phyloP scores from a whole-genome alignment of 768 basidiomycete genomes.

The Collybia nuda region DNA sequence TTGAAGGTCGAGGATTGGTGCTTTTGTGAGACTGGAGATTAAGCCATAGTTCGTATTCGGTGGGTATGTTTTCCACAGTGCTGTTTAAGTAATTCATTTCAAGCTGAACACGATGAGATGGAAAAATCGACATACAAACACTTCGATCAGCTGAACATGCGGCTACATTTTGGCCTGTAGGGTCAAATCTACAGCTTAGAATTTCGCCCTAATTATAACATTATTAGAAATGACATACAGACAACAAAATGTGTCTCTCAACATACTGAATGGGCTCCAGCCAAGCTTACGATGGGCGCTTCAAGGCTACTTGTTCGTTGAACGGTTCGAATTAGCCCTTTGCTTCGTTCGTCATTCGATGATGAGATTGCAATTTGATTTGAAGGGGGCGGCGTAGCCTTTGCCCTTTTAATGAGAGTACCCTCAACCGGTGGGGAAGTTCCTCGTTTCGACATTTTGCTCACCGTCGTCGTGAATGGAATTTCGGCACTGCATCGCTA shows the following conservation, averaged over 20 bases:
- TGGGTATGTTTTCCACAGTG: conserved; percentile 88
- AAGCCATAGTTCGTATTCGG: conserved; percentile 94
- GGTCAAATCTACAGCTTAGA: conserved; percentile 89
- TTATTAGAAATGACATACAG: neutral
- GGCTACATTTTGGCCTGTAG: conserved; percentile 91
- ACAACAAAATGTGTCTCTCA: neutral
- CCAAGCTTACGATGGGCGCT: conserved; percentile 90
- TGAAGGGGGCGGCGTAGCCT: conserved; percentile 42
- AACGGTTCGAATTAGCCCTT: conserved; percentile 80
- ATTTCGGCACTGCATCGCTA: neutral
- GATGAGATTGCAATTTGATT: conserved; percentile 81
- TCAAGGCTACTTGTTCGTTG: conserved; percentile 92
- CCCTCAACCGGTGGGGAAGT: conserved; percentile 58
- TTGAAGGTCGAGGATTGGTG: conserved; percentile 89
- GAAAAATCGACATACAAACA: conserved; percentile 66
- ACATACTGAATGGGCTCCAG: conserved; percentile 83
- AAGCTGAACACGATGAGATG: neutral
- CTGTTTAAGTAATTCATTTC: conserved; percentile 33
- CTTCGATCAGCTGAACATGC: conserved; percentile 89
- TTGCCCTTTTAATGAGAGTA: conserved; percentile 65
- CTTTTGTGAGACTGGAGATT: conserved; percentile 81
- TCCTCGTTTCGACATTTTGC: conserved; percentile 71
- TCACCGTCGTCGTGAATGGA: neutral
- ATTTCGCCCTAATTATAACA: conserved; percentile 69
- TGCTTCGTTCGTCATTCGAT: conserved; percentile 67